A percentile compares a stretch with the other conserved stretches of the same genome.
These are phyloP conservation scores for Beauveria medogensis DNA, from an alignment of 2,329 filamentous ascomycete genomes.

Conservation along the genomic window DNA sequence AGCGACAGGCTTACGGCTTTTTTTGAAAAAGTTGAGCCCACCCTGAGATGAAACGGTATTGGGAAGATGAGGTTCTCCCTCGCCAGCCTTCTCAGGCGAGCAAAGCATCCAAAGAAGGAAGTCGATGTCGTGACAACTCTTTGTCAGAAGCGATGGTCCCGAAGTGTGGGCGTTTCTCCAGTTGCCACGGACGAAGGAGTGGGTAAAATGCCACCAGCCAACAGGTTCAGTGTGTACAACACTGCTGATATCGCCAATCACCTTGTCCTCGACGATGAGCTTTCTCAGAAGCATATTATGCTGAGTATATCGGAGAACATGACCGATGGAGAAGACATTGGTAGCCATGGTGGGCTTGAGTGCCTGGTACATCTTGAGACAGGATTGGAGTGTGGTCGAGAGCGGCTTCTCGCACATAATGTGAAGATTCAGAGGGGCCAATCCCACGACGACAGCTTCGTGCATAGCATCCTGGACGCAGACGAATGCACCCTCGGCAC, in stretches of 20 bases:
- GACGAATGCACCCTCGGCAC: constrained; percentile 55
- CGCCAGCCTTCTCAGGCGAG: constrained; percentile 48
- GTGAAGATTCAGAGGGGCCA: constrained; percentile 65
- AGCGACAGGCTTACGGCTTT: constrained; percentile 62
- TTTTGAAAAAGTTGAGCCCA: constrained; percentile 68
- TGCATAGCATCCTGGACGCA: constrained; percentile 84
- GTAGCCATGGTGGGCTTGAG: constrained; percentile 29
- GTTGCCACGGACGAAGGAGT: constrained; percentile 87
- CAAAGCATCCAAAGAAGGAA: constrained; percentile 85
- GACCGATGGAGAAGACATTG: constrained; percentile 78
- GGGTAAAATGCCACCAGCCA: constrained; percentile 92
- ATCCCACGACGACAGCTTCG: constrained; percentile 65
- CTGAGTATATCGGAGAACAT: constrained; percentile 87
- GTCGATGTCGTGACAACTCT: constrained; percentile 95
- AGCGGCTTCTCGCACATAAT: constrained; percentile 95
- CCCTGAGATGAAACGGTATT: constrained; percentile 68
- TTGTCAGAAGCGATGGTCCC: constrained; percentile 81
- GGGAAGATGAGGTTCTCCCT: constrained; percentile 59
- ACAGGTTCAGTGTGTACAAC: constrained; percentile 91
- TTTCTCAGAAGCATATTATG: constrained; percentile 82
- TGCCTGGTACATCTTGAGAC: constrained; percentile 62
- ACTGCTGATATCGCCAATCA: constrained; percentile 77
- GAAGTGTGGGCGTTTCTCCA: constrained; percentile 75
- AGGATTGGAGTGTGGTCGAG: constrained; percentile 70
- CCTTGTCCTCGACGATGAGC: constrained; percentile 63